Conservation (phyloP, 177 flowering plant species). For the Tripterygium wilfordii region DNA sequence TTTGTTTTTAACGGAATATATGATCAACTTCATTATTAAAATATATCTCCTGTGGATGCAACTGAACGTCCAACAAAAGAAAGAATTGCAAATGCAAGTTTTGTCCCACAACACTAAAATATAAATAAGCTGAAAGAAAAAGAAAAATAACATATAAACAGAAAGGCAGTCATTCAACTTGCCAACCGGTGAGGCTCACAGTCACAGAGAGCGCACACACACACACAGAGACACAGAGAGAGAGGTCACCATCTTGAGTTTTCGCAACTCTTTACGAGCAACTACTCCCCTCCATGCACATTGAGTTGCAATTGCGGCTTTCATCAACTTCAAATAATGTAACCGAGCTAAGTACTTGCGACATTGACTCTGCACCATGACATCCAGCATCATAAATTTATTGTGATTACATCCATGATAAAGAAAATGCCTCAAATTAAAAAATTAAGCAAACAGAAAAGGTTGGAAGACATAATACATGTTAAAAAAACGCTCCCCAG, state of each 20-base stretch:
- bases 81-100: too few species aligned
- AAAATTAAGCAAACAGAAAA: too few species aligned
- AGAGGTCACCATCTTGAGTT: conserved; percentile 40
- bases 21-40: too few species aligned
- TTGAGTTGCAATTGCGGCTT: conserved; percentile 42
- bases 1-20: too few species aligned
- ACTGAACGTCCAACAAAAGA: background rate
- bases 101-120: too few species aligned
- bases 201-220: background rate
- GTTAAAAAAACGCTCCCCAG: too few species aligned
- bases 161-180: background rate
- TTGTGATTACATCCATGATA: too few species aligned
- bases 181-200: background rate
- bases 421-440: too few species aligned
- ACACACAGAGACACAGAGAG: background rate
- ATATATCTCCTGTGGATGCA: too few species aligned
- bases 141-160: background rate
- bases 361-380: conserved; percentile 30
- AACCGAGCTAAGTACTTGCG: conserved; percentile 30
- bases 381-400: too few species aligned
- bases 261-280: conserved; percentile 42
- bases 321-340: conserved; percentile 28
- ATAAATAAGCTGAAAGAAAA: too few species aligned
- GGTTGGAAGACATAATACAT: too few species aligned
- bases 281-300: conserved; percentile 50